phyloP scores from a whole-genome alignment of 495 filamentous ascomycete genomes.

The Podospora didyma region DNA sequence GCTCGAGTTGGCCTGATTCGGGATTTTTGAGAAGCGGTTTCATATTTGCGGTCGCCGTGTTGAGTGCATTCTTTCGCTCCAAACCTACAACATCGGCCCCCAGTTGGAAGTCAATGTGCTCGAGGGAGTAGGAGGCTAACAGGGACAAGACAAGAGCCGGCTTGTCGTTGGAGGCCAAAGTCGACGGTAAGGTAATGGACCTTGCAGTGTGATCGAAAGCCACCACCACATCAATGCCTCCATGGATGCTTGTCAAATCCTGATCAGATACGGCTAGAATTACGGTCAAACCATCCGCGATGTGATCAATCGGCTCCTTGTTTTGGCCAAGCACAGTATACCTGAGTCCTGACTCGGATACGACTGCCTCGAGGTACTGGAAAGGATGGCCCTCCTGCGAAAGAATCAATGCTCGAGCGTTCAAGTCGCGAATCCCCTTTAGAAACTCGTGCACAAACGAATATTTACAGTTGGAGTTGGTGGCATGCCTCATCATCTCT shows the following conservation, averaged over 20 bases:
- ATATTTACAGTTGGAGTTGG: constrained; percentile 42
- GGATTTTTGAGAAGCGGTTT: constrained; percentile 28
- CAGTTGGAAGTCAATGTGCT: constrained; percentile 41
- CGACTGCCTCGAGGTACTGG: constrained; percentile 35
- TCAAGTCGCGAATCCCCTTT: constrained; percentile 21
- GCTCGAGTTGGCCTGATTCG: constrained; percentile 19
- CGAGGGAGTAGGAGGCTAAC: constrained; percentile 37
- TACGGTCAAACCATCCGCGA: constrained; percentile 11
- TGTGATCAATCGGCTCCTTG: not conserved
- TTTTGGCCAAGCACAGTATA: constrained; percentile 18
- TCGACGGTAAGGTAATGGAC: constrained; percentile 11
- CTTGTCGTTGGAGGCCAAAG: constrained; percentile 8
- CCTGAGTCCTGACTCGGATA: constrained; percentile 23
- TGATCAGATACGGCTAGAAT: constrained; percentile 17
- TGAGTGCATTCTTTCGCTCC: constrained; percentile 38
- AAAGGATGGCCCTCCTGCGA: constrained; percentile 32
- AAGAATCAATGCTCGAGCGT: constrained; percentile 37
- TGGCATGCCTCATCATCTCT: constrained; percentile 34
- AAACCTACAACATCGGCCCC: constrained; percentile 24
- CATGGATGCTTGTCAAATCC: constrained; percentile 13
- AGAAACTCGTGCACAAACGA: constrained; percentile 43
- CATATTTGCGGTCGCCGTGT: constrained; percentile 28
- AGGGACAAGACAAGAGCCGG: constrained; percentile 30
- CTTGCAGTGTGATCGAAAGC: constrained; percentile 38
- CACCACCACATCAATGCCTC: constrained; percentile 33